A percentile compares a stretch with the other conserved stretches of the same genome.
Evolutionary conservation across 495 filamentous ascomycete species (phyloP).

Genomic region (Aspergillus baeticus): DNA sequence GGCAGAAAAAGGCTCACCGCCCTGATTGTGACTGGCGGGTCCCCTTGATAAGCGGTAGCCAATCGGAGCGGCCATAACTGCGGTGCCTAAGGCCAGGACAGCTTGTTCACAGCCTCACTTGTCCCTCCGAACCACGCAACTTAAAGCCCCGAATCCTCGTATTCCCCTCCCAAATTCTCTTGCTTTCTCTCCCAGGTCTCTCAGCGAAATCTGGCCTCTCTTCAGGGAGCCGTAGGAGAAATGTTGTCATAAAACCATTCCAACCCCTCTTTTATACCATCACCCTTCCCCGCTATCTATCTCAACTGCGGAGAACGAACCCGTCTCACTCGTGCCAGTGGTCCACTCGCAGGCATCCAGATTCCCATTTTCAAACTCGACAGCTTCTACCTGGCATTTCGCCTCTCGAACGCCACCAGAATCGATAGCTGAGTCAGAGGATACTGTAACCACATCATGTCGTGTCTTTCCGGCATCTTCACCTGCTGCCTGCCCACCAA

Average conservation of each 20-base stretch:
- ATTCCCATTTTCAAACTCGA: neutral
- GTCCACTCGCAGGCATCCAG: conserved; percentile 8
- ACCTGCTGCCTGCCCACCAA: conserved; percentile 15
- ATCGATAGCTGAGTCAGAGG: neutral
- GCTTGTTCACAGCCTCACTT: conserved; percentile 11
- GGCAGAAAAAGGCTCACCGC: conserved; percentile 10
- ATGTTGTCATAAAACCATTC: neutral
- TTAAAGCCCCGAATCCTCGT: conserved; percentile 4
- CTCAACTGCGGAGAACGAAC: neutral
- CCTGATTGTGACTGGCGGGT: neutral
- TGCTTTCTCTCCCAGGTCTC: neutral
- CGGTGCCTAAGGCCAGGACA: conserved; percentile 24
- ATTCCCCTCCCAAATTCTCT: conserved; percentile 3
- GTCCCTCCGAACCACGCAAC: neutral
- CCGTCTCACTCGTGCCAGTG: neutral
- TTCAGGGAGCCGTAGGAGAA: neutral
- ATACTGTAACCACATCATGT: neutral
- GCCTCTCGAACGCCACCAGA: neutral
- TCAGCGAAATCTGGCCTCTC: neutral
- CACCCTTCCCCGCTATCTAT: neutral
- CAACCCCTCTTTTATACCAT: neutral
- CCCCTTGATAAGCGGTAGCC: conserved; percentile 2
- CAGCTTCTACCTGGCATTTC: neutral
- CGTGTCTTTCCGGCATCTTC: conserved; percentile 6
- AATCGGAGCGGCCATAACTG: conserved; percentile 20